A percentile compares a stretch with the other conserved stretches of the same genome.
These are phyloP conservation scores for Akebia trifoliata DNA, from an alignment of 164 flowering plant genomes.

Conservation along the genomic window DNA sequence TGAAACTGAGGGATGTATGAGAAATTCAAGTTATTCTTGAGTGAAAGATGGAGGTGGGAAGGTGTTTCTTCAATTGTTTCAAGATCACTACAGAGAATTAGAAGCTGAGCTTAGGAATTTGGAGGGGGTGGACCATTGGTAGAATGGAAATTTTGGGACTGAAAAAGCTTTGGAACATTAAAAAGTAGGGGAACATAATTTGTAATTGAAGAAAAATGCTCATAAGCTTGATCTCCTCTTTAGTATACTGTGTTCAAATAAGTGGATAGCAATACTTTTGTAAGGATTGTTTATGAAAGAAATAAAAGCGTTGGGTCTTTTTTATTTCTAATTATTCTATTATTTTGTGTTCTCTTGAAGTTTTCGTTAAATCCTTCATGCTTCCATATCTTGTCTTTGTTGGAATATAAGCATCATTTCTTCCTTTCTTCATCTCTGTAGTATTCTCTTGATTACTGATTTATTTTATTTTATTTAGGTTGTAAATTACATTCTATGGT, in stretches of 20 bases:
- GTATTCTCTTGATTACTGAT: no score
- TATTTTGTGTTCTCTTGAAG: no score
- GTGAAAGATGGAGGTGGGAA: conserved; percentile 34
- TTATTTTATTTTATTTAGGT: no score
- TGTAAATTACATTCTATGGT: no score
- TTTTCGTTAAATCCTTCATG: no score
- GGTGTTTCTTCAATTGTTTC: conserved; percentile 59
- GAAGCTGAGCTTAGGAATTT: conserved; percentile 88
- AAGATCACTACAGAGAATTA: conserved; percentile 64
- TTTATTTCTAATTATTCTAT: no score
- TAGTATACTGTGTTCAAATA: conserved; percentile 8
- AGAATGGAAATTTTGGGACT: conserved; percentile 83
- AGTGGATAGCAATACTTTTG: conserved; percentile 10
- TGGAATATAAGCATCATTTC: conserved; percentile 4
- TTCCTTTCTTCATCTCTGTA: neutral
- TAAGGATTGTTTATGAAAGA: conserved; percentile 11
- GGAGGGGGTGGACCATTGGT: conserved; percentile 92
- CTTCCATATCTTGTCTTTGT: no score
- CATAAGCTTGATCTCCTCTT: conserved; percentile 6
- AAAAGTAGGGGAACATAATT: conserved; percentile 40
- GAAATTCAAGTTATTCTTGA: conserved; percentile 33
- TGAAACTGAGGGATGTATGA: conserved; percentile 72
- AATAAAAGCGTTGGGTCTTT: no score
- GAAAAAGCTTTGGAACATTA: conserved; percentile 57
- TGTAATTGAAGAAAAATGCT: conserved; percentile 1